Conservation (phyloP, 2,329 filamentous ascomycete species). For the Trichoderma sp. region DNA sequence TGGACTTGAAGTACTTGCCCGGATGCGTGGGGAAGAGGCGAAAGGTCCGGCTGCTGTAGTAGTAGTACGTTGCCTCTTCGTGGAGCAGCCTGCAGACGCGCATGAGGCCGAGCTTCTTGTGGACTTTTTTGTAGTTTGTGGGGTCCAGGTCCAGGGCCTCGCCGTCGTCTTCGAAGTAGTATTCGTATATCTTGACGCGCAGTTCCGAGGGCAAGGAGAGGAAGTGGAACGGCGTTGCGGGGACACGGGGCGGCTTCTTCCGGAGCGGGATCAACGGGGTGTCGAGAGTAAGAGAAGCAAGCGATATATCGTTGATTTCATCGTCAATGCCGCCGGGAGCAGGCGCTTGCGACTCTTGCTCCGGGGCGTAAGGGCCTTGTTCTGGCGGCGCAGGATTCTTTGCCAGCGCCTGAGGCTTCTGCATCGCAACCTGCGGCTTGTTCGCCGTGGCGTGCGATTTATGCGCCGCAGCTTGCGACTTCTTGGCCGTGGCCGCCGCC, state of each 20-base stretch:
- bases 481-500: slow-evolving; percentile 1
- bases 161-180: slow-evolving; percentile 55
- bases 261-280: slow-evolving; percentile 33
- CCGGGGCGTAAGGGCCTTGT: not conserved
- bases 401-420: not conserved
- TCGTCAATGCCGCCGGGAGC: slow-evolving; percentile 37
- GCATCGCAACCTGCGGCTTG: not conserved
- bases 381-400: not conserved
- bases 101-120: slow-evolving; percentile 58
- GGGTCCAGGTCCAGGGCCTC: slow-evolving; percentile 64
- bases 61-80: slow-evolving; percentile 60
- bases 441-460: not conserved
- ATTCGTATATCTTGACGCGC: slow-evolving; percentile 64
- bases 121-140: slow-evolving; percentile 60
- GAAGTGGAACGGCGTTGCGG: slow-evolving; percentile 57
- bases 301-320: slow-evolving; percentile 39
- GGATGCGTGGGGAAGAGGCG: slow-evolving; percentile 65
- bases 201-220: slow-evolving; percentile 67
- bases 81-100: slow-evolving; percentile 60
- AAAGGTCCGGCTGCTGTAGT: slow-evolving; percentile 61
- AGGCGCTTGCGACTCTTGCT: not conserved
- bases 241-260: slow-evolving; percentile 31
- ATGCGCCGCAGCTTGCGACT: not conserved
- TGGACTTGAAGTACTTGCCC: slow-evolving; percentile 67
- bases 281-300: slow-evolving; percentile 44